Evolutionary conservation across 257 asterid species (phyloP), one percentile per base, ranked within the genome.

Genomic region (Primulina tabacum): DNA sequence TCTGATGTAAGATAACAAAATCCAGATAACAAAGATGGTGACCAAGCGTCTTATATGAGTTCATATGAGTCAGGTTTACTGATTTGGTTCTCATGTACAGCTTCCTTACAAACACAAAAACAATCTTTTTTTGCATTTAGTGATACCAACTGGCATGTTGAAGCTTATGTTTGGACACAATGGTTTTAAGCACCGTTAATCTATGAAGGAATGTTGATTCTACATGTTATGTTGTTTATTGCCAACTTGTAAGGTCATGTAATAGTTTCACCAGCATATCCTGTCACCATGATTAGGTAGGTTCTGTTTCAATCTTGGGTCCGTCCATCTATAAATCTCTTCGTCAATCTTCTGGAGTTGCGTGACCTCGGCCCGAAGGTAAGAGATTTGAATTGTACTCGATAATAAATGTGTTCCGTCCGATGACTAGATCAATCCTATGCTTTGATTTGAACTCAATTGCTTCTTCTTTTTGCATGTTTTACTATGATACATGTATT

Each of bases 51-150:
- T 65, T 62, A 33, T 29, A 55, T 21, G 50, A 28, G 65, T 68
- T 75, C 56, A 18, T 32, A 67, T 17, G 7, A 63, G 64, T 33
- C 40, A 61, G 43, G 40, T 38, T 66, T 29, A 52, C 20, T 8
- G 37, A 35, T 38, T 40, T 69, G 26, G 62, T 61, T 29, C 64
- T 70, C 50, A 7, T 76, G 84, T 76, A 69, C 34, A 62, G 58
- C 29, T 43, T 29, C 35, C 70, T 71, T 35, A 2, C 62, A 11
- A 24, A 24, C 26, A 24, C 26, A 21, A 21, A 21, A 21, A 21
- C 0, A 0, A 21, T 0, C 1, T 1, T 24, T 3, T 59, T 59
- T 8, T 62, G 7, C 50, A 34, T 62, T 32, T 34, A 8, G 24
- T 34, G 11, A 4, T 50, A 62, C 40, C 56, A 18, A 43, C 50